Percentiles rank a stretch among this genome's conserved stretches.
Conservation (phyloP, 192 early-diverging fungal genomes). For the Entomortierella lignicola region DNA sequence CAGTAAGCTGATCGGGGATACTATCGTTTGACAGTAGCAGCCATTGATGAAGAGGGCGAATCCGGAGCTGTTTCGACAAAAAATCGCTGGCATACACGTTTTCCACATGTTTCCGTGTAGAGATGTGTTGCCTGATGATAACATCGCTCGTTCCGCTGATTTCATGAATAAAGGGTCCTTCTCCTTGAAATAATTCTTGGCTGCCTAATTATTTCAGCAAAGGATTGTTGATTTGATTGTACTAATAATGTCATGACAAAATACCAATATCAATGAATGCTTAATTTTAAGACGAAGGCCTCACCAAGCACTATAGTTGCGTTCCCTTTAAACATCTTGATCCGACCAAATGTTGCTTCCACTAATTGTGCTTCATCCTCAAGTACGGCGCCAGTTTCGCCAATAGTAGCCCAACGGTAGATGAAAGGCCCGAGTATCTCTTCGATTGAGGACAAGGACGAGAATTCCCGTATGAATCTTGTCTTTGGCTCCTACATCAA, state of each 20-base stretch:
- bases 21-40: background rate
- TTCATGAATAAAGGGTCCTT: slow-evolving; percentile 18
- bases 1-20: slow-evolving; percentile 7
- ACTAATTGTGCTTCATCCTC: slow-evolving; percentile 17
- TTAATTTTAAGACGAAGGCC: slow-evolving; percentile 15
- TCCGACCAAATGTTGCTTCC: slow-evolving; percentile 33
- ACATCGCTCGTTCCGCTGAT: slow-evolving; percentile 24
- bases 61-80: slow-evolving; percentile 30
- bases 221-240: too few relatives aligned
- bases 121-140: slow-evolving; percentile 7
- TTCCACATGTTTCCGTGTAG: slow-evolving; percentile 39
- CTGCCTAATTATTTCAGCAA: background rate
- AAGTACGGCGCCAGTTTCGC: slow-evolving; percentile 10
- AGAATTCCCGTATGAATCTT: too few relatives aligned
- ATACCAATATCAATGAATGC: too few relatives aligned
- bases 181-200: slow-evolving; percentile 14
- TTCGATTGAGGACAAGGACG: background rate
- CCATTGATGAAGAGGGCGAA: slow-evolving; percentile 17
- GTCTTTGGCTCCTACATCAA: too few relatives aligned
- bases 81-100: slow-evolving; percentile 20
- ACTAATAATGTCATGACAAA: too few relatives aligned
- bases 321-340: slow-evolving; percentile 19
- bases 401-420: slow-evolving; percentile 20
- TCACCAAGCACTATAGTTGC: slow-evolving; percentile 32
- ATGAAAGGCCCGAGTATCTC: slow-evolving; percentile 19